Evolutionary conservation across 2,329 filamentous ascomycete species (phyloP).

Genomic region (Mariannaea elegans): DNA sequence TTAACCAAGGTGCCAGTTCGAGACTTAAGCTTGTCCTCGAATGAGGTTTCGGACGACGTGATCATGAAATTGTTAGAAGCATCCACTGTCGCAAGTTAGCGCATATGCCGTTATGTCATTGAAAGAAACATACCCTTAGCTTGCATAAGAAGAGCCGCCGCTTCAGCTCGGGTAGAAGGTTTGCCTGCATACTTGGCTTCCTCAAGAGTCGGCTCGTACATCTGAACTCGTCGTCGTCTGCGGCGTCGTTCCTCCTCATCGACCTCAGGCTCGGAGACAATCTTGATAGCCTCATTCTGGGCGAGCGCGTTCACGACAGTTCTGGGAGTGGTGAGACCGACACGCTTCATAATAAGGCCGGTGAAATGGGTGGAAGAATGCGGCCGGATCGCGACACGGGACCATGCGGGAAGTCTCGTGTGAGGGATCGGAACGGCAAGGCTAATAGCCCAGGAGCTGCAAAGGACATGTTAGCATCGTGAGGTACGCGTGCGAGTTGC

Average conservation of each 20-base stretch:
- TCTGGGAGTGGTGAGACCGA: slow-evolving; percentile 27
- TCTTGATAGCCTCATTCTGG: background rate
- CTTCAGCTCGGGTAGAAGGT: slow-evolving; percentile 18
- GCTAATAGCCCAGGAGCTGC: slow-evolving; percentile 36
- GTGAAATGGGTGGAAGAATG: slow-evolving; percentile 34
- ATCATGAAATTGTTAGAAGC: slow-evolving; percentile 36
- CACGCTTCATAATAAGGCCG: slow-evolving; percentile 47
- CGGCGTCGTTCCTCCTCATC: slow-evolving; percentile 19
- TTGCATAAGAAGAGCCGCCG: slow-evolving; percentile 30
- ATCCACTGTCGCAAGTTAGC: slow-evolving; percentile 38
- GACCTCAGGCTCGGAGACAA: slow-evolving; percentile 11
- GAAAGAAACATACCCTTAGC: slow-evolving; percentile 42
- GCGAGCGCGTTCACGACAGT: background rate
- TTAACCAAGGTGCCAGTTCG: slow-evolving; percentile 21
- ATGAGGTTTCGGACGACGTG: slow-evolving; percentile 18
- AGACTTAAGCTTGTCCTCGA: slow-evolving; percentile 20
- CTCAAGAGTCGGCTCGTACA: background rate
- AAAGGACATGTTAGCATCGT: slow-evolving; percentile 21
- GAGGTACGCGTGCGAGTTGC: background rate
- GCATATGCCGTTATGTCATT: background rate
- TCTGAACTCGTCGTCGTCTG: slow-evolving; percentile 16
- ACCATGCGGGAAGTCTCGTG: slow-evolving; percentile 43
- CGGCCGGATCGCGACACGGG: slow-evolving; percentile 41
- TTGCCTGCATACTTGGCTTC: slow-evolving; percentile 12
- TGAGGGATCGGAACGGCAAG: slow-evolving; percentile 30